These are phyloP conservation scores for Lablab purpureus DNA, from an alignment of 306 rosid species.

Conservation along the genomic window DNA sequence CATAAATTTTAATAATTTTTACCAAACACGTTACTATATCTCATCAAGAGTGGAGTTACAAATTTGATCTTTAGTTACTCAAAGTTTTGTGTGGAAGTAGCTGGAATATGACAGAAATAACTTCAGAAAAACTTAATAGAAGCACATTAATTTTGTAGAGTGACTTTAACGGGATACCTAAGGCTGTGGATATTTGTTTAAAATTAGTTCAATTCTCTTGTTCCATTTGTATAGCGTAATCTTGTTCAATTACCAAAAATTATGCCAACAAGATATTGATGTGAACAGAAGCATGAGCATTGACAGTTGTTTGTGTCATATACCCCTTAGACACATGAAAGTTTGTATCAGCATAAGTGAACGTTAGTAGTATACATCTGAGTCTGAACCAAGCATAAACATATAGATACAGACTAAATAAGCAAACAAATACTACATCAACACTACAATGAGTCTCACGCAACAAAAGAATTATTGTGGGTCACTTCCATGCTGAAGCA, in stretches of 20 bases:
- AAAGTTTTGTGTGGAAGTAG: no score
- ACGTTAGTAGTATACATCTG: constrained; percentile 50
- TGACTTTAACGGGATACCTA: no score
- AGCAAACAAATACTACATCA: constrained; percentile 34
- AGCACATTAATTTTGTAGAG: no score
- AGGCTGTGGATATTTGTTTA: no score
- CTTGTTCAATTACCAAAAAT: background rate
- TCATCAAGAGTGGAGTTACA: no score
- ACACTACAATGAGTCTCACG: constrained; percentile 29
- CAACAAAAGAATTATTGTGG: constrained; percentile 23
- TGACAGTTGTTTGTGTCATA: background rate
- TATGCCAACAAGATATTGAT: background rate
- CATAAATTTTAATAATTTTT: no score
- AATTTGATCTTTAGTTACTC: no score
- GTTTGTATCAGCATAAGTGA: constrained; percentile 38
- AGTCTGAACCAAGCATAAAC: constrained; percentile 47
- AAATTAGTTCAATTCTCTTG: no score
- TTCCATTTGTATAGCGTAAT: no score
- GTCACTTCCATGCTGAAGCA: constrained; percentile 92
- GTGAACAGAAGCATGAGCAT: constrained; percentile 33
- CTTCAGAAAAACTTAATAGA: no score
- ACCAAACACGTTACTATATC: no score
- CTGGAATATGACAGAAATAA: no score
- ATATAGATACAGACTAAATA: constrained; percentile 48
- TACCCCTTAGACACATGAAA: constrained; percentile 23